These are phyloP conservation scores for Cutaneotrichosporon mucoides DNA, from an alignment of 1,284 basidiomycete species.

Conservation along the genomic window DNA sequence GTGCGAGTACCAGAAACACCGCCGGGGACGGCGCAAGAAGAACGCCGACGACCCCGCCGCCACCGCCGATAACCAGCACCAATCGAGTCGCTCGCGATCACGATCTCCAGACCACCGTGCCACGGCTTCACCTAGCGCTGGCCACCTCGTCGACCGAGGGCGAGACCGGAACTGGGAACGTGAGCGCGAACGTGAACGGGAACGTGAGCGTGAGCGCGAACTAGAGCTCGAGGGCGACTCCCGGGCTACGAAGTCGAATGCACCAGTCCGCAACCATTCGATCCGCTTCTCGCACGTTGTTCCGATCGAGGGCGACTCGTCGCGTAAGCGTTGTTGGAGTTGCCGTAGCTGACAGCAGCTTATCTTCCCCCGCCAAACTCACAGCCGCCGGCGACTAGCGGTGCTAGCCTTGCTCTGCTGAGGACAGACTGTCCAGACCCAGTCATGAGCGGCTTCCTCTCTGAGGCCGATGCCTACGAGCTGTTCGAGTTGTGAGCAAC, in stretches of 20 bases:
- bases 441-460: slow-evolving; percentile 33
- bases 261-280: background rate
- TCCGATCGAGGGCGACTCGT: slow-evolving; percentile 27
- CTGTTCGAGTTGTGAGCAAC: slow-evolving; percentile 39
- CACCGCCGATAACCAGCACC: background rate
- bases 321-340: slow-evolving; percentile 12
- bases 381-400: background rate
- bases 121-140: background rate
- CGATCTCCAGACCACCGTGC: background rate
- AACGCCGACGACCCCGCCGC: slow-evolving; percentile 3
- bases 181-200: background rate
- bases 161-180: too few species aligned
- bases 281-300: slow-evolving; percentile 31
- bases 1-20: slow-evolving; percentile 31
- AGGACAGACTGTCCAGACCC: slow-evolving; percentile 30
- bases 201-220: background rate
- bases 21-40: slow-evolving; percentile 24
- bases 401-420: slow-evolving; percentile 2
- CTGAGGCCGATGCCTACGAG: slow-evolving; percentile 30
- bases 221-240: too few species aligned
- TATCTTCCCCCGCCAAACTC: slow-evolving; percentile 14
- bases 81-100: slow-evolving; percentile 1
- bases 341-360: slow-evolving; percentile 1
- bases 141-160: background rate
- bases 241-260: background rate